A percentile compares a stretch with the other conserved stretches of the same genome.
Evolutionary conservation across 495 filamentous ascomycete species (phyloP).

Genomic region (Oidiodendron maius): DNA sequence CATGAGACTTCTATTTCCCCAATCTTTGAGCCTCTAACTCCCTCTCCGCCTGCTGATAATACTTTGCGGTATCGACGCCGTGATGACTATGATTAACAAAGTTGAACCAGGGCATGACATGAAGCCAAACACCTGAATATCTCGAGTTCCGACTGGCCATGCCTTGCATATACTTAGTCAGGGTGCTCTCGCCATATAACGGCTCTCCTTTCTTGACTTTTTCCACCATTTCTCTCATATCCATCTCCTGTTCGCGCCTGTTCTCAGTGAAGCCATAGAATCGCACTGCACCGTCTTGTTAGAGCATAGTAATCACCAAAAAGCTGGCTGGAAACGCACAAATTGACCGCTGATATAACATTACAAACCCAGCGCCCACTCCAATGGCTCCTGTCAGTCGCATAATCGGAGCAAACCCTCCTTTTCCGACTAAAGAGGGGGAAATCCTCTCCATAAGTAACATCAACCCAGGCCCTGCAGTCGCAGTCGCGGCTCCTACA

Average conservation of each 20-base stretch:
- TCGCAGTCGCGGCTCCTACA: conserved; percentile 56
- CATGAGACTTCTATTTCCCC: conserved; percentile 14
- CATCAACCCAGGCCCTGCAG: conserved; percentile 65
- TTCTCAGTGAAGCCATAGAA: conserved; percentile 97
- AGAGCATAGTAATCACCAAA: not conserved
- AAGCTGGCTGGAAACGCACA: conserved; percentile 31
- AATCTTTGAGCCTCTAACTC: conserved; percentile 75
- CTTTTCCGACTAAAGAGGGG: conserved; percentile 73
- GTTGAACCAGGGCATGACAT: conserved; percentile 92
- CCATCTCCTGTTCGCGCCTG: conserved; percentile 82
- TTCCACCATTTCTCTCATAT: conserved; percentile 96
- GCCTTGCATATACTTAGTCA: conserved; percentile 87
- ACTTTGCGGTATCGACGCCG: conserved; percentile 96
- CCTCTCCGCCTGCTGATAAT: conserved; percentile 92
- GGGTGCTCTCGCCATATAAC: conserved; percentile 74
- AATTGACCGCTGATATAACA: conserved; percentile 60
- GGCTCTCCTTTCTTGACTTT: conserved; percentile 88
- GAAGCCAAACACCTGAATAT: conserved; percentile 76
- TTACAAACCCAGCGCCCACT: conserved; percentile 66
- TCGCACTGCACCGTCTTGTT: conserved; percentile 46
- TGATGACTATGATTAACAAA: conserved; percentile 97
- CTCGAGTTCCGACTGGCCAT: conserved; percentile 88
- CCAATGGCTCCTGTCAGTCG: conserved; percentile 68
- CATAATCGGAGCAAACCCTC: conserved; percentile 78
- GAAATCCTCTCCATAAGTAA: conserved; percentile 73